phyloP scores from a whole-genome alignment of 331 rosid genomes.

The Spiraea crenata region DNA sequence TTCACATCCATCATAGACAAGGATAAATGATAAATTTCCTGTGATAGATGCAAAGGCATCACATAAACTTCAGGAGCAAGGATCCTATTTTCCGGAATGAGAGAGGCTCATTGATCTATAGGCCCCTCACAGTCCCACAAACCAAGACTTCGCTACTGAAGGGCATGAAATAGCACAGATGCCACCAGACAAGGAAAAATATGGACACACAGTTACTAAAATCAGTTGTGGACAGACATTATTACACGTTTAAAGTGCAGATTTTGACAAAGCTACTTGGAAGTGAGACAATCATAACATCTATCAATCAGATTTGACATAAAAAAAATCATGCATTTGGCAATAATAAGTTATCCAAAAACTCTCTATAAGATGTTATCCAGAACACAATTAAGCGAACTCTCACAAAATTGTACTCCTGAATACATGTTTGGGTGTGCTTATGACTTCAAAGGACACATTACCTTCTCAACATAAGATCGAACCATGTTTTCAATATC shows the following conservation, averaged over 20 bases:
- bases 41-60: neutral
- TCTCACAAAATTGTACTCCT: neutral
- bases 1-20: neutral
- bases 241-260: neutral
- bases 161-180: neutral
- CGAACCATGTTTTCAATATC: constrained; percentile 94
- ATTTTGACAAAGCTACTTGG: neutral
- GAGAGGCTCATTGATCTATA: neutral
- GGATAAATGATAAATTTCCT: neutral
- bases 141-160: neutral
- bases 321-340: neutral
- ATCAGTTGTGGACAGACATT: neutral
- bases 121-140: neutral
- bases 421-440: neutral
- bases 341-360: neutral
- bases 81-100: neutral
- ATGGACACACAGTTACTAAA: neutral
- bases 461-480: constrained; percentile 86
- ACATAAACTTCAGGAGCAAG: neutral
- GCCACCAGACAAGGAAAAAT: neutral
- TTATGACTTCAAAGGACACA: neutral
- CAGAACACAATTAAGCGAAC: no score
- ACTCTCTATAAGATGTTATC: no score
- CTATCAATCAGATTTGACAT: neutral
- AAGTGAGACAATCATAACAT: neutral